phyloP scores from a whole-genome alignment of 495 filamentous ascomycete genomes.

The Bryoglossum gracile region DNA sequence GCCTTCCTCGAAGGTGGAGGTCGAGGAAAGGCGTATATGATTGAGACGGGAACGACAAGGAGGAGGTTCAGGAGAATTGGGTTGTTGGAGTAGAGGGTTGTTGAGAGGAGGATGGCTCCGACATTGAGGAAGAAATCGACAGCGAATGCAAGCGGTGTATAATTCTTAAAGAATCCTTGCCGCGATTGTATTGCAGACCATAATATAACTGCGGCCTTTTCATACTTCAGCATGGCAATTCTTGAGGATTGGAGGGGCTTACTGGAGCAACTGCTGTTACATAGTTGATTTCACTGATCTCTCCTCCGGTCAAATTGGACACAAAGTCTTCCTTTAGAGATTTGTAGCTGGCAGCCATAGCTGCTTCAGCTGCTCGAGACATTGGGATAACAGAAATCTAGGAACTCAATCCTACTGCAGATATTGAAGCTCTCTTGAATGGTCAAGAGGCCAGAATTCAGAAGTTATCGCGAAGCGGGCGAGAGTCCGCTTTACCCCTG shows the following conservation, averaged over 20 bases:
- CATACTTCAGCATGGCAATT: slow-evolving; percentile 5
- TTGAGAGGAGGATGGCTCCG: slow-evolving; percentile 69
- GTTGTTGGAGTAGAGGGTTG: slow-evolving; percentile 73
- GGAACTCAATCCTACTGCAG: neutral
- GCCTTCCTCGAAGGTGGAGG: slow-evolving; percentile 41
- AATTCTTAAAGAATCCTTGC: slow-evolving; percentile 75
- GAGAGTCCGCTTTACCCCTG: neutral
- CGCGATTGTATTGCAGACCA: slow-evolving; percentile 88
- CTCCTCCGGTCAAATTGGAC: slow-evolving; percentile 81
- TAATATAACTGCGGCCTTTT: slow-evolving; percentile 69
- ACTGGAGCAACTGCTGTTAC: slow-evolving; percentile 82
- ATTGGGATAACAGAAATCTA: slow-evolving; percentile 6
- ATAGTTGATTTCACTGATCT: slow-evolving; percentile 75
- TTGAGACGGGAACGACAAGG: slow-evolving; percentile 51
- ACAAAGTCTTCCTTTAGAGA: slow-evolving; percentile 90
- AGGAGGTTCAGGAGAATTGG: slow-evolving; percentile 71
- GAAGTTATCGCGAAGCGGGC: neutral
- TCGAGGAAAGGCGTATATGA: slow-evolving; percentile 31
- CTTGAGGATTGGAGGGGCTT: slow-evolving; percentile 26
- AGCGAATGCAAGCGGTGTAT: slow-evolving; percentile 56
- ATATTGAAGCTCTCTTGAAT: too few species aligned
- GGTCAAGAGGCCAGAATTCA: slow-evolving; percentile 22
- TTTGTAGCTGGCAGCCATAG: slow-evolving; percentile 59
- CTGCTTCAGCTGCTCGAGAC: slow-evolving; percentile 24
- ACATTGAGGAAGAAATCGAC: slow-evolving; percentile 87